Evolutionary conservation across 805 yeast species (phyloP).

Genomic region (Spathaspora girioi): DNA sequence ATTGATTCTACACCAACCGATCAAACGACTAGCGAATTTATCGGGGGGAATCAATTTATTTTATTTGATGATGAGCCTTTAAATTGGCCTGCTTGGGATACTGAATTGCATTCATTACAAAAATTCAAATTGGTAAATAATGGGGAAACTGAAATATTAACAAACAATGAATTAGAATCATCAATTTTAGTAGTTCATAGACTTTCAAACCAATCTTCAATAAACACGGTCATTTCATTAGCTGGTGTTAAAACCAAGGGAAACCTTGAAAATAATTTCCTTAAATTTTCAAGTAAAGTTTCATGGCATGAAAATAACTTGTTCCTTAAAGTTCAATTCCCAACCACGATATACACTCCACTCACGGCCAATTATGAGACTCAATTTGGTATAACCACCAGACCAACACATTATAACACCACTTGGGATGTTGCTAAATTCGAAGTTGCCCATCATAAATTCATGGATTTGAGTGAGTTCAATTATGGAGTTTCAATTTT

Average conservation of each 20-base stretch:
- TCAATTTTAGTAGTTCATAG: slow-evolving; percentile 60
- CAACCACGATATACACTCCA: slow-evolving; percentile 75
- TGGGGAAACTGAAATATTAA: slow-evolving; percentile 40
- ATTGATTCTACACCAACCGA: slow-evolving; percentile 54
- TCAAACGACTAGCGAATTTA: slow-evolving; percentile 31
- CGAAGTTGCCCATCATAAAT: slow-evolving; percentile 92
- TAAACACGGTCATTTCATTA: slow-evolving; percentile 67
- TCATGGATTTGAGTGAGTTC: slow-evolving; percentile 85
- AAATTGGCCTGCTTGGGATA: slow-evolving; percentile 96
- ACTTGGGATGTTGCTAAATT: slow-evolving; percentile 96
- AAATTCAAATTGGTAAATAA: slow-evolving; percentile 49
- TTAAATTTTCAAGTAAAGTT: slow-evolving; percentile 45
- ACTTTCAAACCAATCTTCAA: slow-evolving; percentile 53
- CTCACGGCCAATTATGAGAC: slow-evolving; percentile 81
- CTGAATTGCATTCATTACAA: slow-evolving; percentile 83
- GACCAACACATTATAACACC: slow-evolving; percentile 95
- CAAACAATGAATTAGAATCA: slow-evolving; percentile 56
- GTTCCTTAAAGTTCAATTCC: slow-evolving; percentile 92
- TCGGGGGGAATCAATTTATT: slow-evolving; percentile 78
- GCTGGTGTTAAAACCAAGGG: slow-evolving; percentile 50
- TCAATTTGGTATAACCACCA: slow-evolving; percentile 84
- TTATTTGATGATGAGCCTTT: slow-evolving; percentile 88
- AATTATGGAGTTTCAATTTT: slow-evolving; percentile 83
- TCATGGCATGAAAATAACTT: slow-evolving; percentile 87
- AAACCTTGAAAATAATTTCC: slow-evolving; percentile 38